Conservation (phyloP, 2,329 filamentous ascomycete genomes). For the Exserohilum rostratum region DNA sequence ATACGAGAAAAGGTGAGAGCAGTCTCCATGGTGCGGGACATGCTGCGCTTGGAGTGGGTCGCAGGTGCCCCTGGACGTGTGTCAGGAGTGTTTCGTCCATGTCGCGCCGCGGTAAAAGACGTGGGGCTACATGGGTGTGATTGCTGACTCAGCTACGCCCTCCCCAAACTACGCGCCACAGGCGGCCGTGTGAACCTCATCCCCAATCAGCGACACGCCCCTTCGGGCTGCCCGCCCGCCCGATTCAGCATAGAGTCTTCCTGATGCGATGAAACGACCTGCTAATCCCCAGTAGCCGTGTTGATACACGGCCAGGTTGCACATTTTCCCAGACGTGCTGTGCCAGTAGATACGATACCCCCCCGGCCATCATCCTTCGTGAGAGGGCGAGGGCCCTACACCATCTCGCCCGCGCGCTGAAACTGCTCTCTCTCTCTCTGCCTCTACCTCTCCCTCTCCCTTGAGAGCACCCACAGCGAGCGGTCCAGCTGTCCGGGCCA, state of each 20-base stretch:
- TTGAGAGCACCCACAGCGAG: too few relatives aligned
- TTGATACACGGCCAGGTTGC: constrained; percentile 21
- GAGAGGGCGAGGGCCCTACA: too few relatives aligned
- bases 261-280: constrained; percentile 6
- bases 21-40: constrained; percentile 31
- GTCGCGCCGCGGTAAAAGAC: constrained; percentile 27
- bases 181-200: constrained; percentile 4
- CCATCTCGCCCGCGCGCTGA: constrained; percentile 35
- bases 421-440: constrained; percentile 30
- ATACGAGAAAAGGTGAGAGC: constrained; percentile 13
- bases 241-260: constrained; percentile 4
- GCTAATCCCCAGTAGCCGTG: constrained; percentile 14
- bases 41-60: constrained; percentile 27
- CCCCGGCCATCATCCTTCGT: too few relatives aligned
- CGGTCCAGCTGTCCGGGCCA: constrained; percentile 15
- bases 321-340: constrained; percentile 4
- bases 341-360: too few relatives aligned
- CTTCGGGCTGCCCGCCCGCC: constrained; percentile 1
- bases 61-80: constrained; percentile 27
- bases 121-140: constrained; percentile 15
- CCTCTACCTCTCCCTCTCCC: too few relatives aligned
- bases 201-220: constrained; percentile 15
- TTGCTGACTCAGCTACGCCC: constrained; percentile 19
- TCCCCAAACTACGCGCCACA: constrained; percentile 15
- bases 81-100: constrained; percentile 34